Conservation (phyloP, 169 alveolate species). For the Eimeria sp. region DNA sequence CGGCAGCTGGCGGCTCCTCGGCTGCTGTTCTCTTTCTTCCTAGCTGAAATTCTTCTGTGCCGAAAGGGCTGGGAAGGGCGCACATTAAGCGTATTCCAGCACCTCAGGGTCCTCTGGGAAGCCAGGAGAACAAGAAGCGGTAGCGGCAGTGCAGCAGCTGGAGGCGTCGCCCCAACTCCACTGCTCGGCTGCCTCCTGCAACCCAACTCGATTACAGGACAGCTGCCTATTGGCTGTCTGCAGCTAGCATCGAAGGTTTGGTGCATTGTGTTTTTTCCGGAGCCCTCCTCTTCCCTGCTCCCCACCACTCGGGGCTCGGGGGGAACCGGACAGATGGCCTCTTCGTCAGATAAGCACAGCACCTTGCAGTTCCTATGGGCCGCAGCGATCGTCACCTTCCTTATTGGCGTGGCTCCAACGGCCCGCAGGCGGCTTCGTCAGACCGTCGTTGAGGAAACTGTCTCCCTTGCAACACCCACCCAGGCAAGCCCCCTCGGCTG, state of each 20-base stretch:
- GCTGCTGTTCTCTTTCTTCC: conserved; percentile 10
- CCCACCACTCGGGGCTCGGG: conserved; percentile 45
- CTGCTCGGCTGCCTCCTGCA: conserved; percentile 19
- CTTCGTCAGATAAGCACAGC: conserved; percentile 21
- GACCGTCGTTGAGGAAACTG: background rate
- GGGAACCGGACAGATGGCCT: conserved; percentile 45
- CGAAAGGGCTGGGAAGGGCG: background rate
- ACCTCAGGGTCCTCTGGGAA: background rate
- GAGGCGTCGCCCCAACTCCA: conserved; percentile 22
- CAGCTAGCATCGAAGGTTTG: conserved; percentile 13
- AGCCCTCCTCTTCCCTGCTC: conserved; percentile 3
- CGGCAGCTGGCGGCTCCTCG: conserved; percentile 45
- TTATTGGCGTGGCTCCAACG: conserved; percentile 29
- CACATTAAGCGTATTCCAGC: background rate
- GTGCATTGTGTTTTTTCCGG: background rate
- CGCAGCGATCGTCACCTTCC: conserved; percentile 24
- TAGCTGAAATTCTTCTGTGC: background rate
- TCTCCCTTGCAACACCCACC: background rate
- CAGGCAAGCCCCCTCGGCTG: conserved; percentile 14
- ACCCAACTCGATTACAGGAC: background rate
- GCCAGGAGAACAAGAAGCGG: background rate
- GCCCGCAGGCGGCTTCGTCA: conserved; percentile 65
- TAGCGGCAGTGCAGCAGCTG: conserved; percentile 21
- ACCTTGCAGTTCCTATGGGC: conserved; percentile 32
- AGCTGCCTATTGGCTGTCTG: conserved; percentile 1